These are phyloP conservation scores for Solanum corneliomulleri DNA, from an alignment of 257 asterid species.

Conservation along the genomic window DNA sequence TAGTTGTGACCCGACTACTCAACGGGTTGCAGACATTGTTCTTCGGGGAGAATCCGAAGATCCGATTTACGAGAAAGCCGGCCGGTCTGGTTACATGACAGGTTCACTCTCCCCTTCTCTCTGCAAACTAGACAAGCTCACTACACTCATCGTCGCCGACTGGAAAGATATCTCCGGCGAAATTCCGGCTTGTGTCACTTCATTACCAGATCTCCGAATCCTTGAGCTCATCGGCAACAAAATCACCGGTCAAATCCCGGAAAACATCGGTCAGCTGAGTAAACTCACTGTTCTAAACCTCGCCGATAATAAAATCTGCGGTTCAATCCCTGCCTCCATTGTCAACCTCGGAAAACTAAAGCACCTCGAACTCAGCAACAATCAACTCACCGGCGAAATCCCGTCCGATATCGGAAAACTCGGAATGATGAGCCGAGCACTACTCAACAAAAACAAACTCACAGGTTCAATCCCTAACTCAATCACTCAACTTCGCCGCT, in stretches of 20 bases:
- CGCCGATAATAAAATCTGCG: conserved; percentile 78
- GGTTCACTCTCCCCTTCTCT: conserved; percentile 64
- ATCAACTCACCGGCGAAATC: conserved; percentile 50
- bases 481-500: conserved; percentile 31
- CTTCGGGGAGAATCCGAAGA: conserved; percentile 97
- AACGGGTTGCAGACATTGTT: conserved; percentile 63
- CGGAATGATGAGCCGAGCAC: conserved; percentile 81
- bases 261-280: conserved; percentile 49
- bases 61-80: conserved; percentile 70
- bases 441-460: conserved; percentile 59
- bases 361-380: conserved; percentile 79
- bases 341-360: conserved; percentile 51
- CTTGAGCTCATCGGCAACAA: conserved; percentile 79
- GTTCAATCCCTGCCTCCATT: conserved; percentile 49
- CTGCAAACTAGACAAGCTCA: conserved; percentile 72
- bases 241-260: conserved; percentile 65
- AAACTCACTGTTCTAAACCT: conserved; percentile 64
- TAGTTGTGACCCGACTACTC: conserved; percentile 72
- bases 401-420: conserved; percentile 68
- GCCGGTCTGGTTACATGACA: conserved; percentile 92
- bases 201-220: conserved; percentile 46
- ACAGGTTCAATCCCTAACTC: conserved; percentile 72
- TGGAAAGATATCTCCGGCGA: conserved; percentile 85
- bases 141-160: conserved; percentile 75
- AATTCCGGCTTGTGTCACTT: conserved; percentile 60